Percentiles rank a stretch among this genome's conserved stretches.
These are phyloP conservation scores for Microdochium nivale DNA, from an alignment of 2,329 filamentous ascomycete species.

Conservation along the genomic window DNA sequence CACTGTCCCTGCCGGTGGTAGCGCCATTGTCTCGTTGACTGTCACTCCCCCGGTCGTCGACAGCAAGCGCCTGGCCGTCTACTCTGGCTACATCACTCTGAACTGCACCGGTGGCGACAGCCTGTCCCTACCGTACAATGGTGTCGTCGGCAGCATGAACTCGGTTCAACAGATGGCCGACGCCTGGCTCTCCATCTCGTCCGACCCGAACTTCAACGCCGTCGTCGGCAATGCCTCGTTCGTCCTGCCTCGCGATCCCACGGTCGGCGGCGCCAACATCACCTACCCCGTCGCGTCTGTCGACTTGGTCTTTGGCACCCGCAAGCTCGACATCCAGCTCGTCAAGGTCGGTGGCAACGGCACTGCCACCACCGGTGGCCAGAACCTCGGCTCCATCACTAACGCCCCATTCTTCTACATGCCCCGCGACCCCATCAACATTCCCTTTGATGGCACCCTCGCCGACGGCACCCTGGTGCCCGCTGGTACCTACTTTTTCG, in stretches of 20 bases:
- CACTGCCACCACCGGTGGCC: constrained; percentile 13
- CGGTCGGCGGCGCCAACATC: constrained; percentile 12
- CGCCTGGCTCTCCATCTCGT: constrained; percentile 25
- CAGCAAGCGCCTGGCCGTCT: constrained; percentile 32
- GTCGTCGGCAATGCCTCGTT: constrained; percentile 13
- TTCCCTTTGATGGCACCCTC: constrained; percentile 37
- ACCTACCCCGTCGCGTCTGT: constrained; percentile 30
- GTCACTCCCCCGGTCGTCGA: constrained; percentile 32
- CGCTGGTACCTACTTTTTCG: constrained; percentile 39
- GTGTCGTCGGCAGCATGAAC: constrained; percentile 27
- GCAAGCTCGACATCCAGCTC: constrained; percentile 33
- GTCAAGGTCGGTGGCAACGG: constrained; percentile 26
- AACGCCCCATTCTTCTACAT: constrained; percentile 28
- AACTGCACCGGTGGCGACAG: constrained; percentile 30
- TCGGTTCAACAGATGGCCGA: constrained; percentile 22
- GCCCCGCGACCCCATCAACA: constrained; percentile 21
- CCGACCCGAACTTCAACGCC: constrained; percentile 18
- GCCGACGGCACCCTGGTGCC: constrained; percentile 37
- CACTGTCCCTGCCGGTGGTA: constrained; percentile 16
- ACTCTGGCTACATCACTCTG: constrained; percentile 37
- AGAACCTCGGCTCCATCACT: constrained; percentile 28
- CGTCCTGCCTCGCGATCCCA: constrained; percentile 11
- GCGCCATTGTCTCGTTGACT: constrained; percentile 31
- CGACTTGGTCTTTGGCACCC: constrained; percentile 35
- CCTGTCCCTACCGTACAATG: constrained; percentile 23